phyloP scores from a whole-genome alignment of 164 flowering plant genomes.

The Santalum album region DNA sequence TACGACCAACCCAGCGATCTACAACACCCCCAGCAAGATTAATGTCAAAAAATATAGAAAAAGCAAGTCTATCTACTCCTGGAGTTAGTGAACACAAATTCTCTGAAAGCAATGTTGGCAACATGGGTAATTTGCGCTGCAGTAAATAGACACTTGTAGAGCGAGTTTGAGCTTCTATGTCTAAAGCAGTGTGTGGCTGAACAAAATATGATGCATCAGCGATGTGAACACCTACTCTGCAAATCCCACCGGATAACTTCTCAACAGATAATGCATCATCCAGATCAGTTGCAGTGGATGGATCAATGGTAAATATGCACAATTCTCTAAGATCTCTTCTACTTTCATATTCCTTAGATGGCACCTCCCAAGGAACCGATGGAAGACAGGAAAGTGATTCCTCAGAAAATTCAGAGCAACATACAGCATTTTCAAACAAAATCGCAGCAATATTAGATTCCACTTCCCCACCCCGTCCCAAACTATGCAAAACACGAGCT shows the following conservation, averaged over 20 bases:
- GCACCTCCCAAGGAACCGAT: constrained; percentile 55
- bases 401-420: constrained; percentile 49
- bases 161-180: constrained; percentile 63
- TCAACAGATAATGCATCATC: constrained; percentile 96
- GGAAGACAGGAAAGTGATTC: constrained; percentile 77
- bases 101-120: constrained; percentile 81
- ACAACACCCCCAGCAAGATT: constrained; percentile 40
- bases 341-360: constrained; percentile 38
- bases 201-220: constrained; percentile 89
- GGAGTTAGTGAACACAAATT: constrained; percentile 74
- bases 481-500: constrained; percentile 42
- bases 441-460: constrained; percentile 70
- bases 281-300: constrained; percentile 72
- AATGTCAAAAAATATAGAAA: constrained; percentile 78
- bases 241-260: constrained; percentile 36
- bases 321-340: constrained; percentile 70
- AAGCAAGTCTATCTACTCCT: constrained; percentile 78
- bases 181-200: constrained; percentile 60
- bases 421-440: constrained; percentile 62
- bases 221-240: constrained; percentile 83
- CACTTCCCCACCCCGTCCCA: constrained; percentile 73
- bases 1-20: constrained; percentile 87
- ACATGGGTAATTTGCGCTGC: constrained; percentile 63
- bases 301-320: constrained; percentile 86
- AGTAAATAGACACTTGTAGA: constrained; percentile 69